phyloP scores from a whole-genome alignment of 352 stramenopile species.

The Stephanocyclus meneghinianus region DNA sequence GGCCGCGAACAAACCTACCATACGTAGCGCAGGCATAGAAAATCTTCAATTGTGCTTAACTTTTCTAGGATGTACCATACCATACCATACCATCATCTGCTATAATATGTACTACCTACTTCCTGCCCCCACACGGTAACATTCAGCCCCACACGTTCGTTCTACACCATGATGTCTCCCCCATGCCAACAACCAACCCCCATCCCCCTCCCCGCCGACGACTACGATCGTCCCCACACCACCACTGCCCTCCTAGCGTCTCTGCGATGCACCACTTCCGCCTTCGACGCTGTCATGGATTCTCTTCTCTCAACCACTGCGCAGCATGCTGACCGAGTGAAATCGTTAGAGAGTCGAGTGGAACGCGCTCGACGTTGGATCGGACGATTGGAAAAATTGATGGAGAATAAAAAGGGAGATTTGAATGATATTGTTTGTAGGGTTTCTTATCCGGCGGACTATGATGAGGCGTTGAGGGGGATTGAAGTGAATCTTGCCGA shows the following conservation, averaged over 20 bases:
- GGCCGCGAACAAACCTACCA: no score
- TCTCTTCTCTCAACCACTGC: constrained; percentile 7
- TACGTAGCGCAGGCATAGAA: no score
- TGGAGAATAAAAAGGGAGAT: constrained; percentile 6
- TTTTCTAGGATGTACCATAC: no score
- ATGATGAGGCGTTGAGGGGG: constrained; percentile 31
- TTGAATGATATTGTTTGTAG: constrained; percentile 30
- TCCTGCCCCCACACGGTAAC: not conserved
- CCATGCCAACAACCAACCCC: constrained; percentile 11
- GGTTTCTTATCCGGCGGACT: constrained; percentile 22
- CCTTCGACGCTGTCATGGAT: constrained; percentile 50
- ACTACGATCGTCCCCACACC: constrained; percentile 46
- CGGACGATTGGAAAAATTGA: constrained; percentile 20
- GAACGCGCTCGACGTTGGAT: constrained; percentile 26
- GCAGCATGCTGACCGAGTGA: constrained; percentile 19
- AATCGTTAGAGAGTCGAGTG: constrained; percentile 20
- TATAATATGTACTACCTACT: not conserved
- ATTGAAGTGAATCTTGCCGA: constrained; percentile 19
- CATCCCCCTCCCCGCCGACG: constrained; percentile 48
- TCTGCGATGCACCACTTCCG: constrained; percentile 25
- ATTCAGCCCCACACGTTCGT: not conserved
- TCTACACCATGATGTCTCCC: not conserved
- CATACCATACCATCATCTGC: no score
- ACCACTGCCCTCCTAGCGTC: constrained; percentile 37
- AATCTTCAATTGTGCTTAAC: no score